Base-by-base conservation (phyloP, 371 early-diverging fungal genomes). In the Rhizomucor pusillus region DNA sequence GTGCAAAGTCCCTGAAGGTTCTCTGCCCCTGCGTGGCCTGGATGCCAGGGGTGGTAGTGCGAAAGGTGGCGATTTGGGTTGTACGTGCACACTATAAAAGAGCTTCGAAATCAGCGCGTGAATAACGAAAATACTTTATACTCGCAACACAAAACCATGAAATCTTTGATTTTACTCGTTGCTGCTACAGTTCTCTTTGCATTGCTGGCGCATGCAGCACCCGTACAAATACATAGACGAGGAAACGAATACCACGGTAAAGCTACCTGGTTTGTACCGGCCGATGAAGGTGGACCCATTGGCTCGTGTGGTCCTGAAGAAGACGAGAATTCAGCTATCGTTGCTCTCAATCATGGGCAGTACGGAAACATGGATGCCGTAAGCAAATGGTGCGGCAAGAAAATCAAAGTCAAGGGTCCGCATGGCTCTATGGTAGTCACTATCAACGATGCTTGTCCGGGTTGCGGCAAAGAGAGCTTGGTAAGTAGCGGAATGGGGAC, bases 241-340 rank as follows among this genome's bases (percentile, higher is more conserved):
- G 7, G 7, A 29, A 7, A 29, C 29, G 7, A 29, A 7, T 66
- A 66, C 43, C 14, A 37, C 20, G 66, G 66, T 16, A 55, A 36
- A 16, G 66, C 47, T 11, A 66, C 66, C 16, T 66, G 62, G 62
- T 60, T 66, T 40, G 19, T 23, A 10, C 60, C 63, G 25, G 25
- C 35, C 22, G 14, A 35, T 33, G 62, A 66, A 50, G 66, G 66
- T 14, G 66, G 66, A 48, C 25, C 48, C 16, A 49, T 43, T 23
- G 66, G 66, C 36, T 58, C 66, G 13, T 66, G 66, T 37, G 66
- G 66, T 47, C 66, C 66, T 34, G 20, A 59, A 20, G 66, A 58
- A 45, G 46, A 47, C 51, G 37, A 54, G 18, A 50, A 56, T 20
- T 66, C 66, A 3, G 33, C 50, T 40, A 66, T 66, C 25, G 66